These are phyloP conservation scores for Hypholoma sublateritium DNA, from an alignment of 768 basidiomycete genomes.

Conservation along the genomic window DNA sequence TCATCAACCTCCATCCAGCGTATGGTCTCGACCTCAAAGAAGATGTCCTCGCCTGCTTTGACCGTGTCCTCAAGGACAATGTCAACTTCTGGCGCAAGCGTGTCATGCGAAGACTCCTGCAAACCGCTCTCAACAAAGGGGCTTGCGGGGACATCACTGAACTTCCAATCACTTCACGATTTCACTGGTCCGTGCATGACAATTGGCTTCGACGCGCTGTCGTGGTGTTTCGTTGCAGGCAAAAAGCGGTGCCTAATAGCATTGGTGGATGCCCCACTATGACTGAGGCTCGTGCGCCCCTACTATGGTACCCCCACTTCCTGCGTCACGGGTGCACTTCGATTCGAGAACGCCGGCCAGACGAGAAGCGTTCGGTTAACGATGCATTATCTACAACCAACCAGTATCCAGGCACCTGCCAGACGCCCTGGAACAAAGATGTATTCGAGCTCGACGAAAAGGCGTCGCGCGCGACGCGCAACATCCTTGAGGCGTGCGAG, in stretches of 20 bases:
- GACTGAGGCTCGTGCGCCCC: constrained; percentile 11
- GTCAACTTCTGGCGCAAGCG: constrained; percentile 6
- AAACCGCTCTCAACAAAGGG: background rate
- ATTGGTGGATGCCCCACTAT: too few species aligned
- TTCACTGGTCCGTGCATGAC: background rate
- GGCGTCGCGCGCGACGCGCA: constrained; percentile 27
- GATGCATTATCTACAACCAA: constrained; percentile 16
- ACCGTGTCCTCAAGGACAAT: background rate
- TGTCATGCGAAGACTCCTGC: background rate
- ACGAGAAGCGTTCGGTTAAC: constrained; percentile 6
- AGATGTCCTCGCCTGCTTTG: background rate
- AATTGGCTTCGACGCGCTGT: constrained; percentile 18
- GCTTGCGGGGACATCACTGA: background rate
- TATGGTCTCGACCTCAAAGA: background rate
- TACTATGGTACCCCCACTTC: constrained; percentile 36
- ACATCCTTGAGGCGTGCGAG: constrained; percentile 30
- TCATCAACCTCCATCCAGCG: constrained; percentile 11
- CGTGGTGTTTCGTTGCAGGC: constrained; percentile 29
- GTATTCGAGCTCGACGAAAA: constrained; percentile 28
- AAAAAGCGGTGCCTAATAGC: background rate
- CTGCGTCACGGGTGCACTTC: constrained; percentile 32
- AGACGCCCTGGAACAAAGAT: constrained; percentile 23
- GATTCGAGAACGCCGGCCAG: background rate
- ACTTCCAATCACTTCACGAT: background rate
- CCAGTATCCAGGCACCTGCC: constrained; percentile 8